Conservation (phyloP, 2,329 filamentous ascomycete genomes). For the Apiospora kogelbergensis region DNA sequence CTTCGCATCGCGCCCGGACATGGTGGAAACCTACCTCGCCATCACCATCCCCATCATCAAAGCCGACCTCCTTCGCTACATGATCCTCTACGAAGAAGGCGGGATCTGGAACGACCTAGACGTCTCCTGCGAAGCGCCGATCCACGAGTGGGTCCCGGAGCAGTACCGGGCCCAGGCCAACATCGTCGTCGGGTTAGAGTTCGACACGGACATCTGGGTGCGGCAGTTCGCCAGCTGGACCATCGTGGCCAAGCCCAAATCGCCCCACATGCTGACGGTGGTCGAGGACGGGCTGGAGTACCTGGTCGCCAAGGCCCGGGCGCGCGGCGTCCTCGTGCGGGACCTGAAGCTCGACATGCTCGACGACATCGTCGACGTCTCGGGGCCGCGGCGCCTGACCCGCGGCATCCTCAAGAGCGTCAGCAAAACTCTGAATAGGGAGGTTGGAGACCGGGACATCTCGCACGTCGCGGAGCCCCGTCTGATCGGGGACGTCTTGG, state of each 20-base stretch:
- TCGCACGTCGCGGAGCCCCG: conserved; percentile 25
- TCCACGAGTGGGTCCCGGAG: conserved; percentile 53
- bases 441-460: conserved; percentile 20
- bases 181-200: conserved; percentile 32
- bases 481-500: conserved; percentile 28
- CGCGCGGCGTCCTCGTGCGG: conserved; percentile 19
- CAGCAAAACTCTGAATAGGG: conserved; percentile 16
- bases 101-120: conserved; percentile 50
- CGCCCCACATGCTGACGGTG: conserved; percentile 25
- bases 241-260: conserved; percentile 27
- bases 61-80: conserved; percentile 61
- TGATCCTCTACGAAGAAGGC: conserved; percentile 66
- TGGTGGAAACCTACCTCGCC: conserved; percentile 14
- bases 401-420: conserved; percentile 26
- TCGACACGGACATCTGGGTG: conserved; percentile 24
- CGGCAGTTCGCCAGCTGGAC: conserved; percentile 32
- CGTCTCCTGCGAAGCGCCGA: conserved; percentile 39
- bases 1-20: neutral
- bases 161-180: conserved; percentile 19
- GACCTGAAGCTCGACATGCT: conserved; percentile 23
- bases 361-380: conserved; percentile 30
- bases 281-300: conserved; percentile 28
- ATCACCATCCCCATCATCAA: conserved; percentile 30
- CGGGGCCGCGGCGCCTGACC: conserved; percentile 29
- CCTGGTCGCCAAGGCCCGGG: conserved; percentile 16